Evolutionary conservation across 495 filamentous ascomycete genomes (phyloP), one percentile per base, ranked within the genome.

Genomic region (Chaetomidium leptoderma): DNA sequence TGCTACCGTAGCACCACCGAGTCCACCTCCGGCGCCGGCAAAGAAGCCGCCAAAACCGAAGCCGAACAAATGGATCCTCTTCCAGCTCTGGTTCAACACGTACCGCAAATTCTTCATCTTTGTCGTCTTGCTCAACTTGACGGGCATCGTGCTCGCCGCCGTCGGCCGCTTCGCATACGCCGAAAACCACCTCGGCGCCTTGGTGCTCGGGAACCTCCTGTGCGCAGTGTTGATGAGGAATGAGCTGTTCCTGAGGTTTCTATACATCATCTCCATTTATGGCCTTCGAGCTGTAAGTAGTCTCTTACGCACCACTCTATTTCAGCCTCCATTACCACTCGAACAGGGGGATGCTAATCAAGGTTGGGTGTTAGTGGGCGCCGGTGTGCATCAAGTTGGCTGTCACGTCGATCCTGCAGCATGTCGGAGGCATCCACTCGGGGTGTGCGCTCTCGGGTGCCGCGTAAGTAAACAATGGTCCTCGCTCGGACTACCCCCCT

Each of bases 71-170:
- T 73, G 69, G 70, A 69, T 74, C 30, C 63, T 72, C 8, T 70
- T 75, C 55, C 44, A 60, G n/a, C 65, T 76, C 42, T 76, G 74
- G 74, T 75, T 73, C 72, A 76, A 75, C 66, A 75, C 74, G 33
- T 76, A 76, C 56, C 67, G 70, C 21, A 76, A 75, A 65, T 72
- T 76, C 60, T 76, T 76, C 66, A 73, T 64, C 24, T 70, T 76
- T 43, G 69, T 75, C 32, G 70, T 66, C 0, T 29, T 63, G 44
- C 63, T 75, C 57, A 76, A 76, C 63, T 36, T 72, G 47, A 57
- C 58, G 24, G 74, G 74, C 17, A 73, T 76, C 44, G 57, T 74
- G 58, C 40, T 76, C 60, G 69, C 71, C 1, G 65, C 66, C 19
- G 52, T 70, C 1, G 69, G 67, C 21, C 57, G 59, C 39, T 76